phyloP scores from a whole-genome alignment of 345 rosid species.

The Gynandropsis gynandra region DNA sequence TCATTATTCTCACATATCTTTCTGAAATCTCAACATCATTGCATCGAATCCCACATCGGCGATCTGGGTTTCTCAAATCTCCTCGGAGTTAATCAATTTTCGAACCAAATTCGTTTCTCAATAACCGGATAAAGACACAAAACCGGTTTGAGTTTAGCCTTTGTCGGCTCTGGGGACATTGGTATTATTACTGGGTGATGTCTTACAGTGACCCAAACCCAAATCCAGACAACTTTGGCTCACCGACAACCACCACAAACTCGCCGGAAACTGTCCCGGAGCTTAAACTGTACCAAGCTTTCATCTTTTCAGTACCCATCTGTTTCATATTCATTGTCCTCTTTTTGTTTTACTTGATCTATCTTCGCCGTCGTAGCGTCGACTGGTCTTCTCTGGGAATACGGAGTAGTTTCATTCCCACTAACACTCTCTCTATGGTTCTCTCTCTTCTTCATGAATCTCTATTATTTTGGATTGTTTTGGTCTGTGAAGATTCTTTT shows the following conservation, averaged over 20 bases:
- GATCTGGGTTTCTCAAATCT: not conserved
- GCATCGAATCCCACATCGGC: not conserved
- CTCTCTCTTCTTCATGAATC: not conserved
- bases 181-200: constrained; percentile 22
- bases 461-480: not conserved
- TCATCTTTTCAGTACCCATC: constrained; percentile 59
- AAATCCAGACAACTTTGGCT: constrained; percentile 16
- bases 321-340: constrained; percentile 60
- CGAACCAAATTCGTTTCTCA: not conserved
- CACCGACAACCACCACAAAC: constrained; percentile 26
- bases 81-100: not conserved
- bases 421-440: constrained; percentile 18
- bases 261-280: constrained; percentile 26
- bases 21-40: not conserved
- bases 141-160: too few relatives aligned
- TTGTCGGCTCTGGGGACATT: too few relatives aligned
- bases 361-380: constrained; percentile 51
- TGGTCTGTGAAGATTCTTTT: not conserved
- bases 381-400: constrained; percentile 67
- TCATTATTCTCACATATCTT: too few relatives aligned
- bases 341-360: constrained; percentile 62
- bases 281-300: constrained; percentile 56
- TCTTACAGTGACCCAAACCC: constrained; percentile 33
- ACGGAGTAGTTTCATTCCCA: constrained; percentile 24
- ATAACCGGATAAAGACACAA: too few relatives aligned